Percentiles rank a stretch among this genome's conserved stretches.
These are phyloP conservation scores for Hemisphaericaspora nanyangensis DNA, from an alignment of 805 yeast genomes.

Conservation along the genomic window DNA sequence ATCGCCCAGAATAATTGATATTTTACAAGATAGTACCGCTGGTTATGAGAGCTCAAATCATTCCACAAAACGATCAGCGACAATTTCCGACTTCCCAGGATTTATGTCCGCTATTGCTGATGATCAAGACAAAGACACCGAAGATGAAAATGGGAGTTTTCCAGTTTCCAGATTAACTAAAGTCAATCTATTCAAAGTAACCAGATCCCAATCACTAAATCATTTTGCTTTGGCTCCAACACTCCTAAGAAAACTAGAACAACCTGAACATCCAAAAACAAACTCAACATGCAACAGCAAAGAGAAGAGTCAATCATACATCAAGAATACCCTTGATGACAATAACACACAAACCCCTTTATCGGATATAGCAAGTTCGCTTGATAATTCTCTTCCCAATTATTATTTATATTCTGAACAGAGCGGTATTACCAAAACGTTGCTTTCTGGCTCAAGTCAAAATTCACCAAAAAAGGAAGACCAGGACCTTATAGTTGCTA, in stretches of 20 bases:
- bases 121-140: neutral
- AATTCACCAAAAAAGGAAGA: neutral
- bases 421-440: neutral
- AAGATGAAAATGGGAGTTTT: neutral
- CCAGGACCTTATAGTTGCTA: neutral
- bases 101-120: neutral
- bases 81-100: constrained; percentile 6
- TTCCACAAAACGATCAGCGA: constrained; percentile 5
- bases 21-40: too few species aligned
- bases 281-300: neutral
- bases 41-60: too few species aligned
- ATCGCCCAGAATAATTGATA: too few species aligned
- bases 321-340: constrained; percentile 7
- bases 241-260: neutral
- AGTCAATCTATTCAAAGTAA: constrained; percentile 6
- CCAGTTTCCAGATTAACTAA: constrained; percentile 3
- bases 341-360: constrained; percentile 8
- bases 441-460: neutral
- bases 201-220: constrained; percentile 8
- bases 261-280: neutral
- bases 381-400: neutral
- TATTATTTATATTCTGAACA: neutral
- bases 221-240: neutral
- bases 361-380: neutral
- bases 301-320: neutral